phyloP scores from a whole-genome alignment of 352 stramenopile species.

The Pythium dissimile region DNA sequence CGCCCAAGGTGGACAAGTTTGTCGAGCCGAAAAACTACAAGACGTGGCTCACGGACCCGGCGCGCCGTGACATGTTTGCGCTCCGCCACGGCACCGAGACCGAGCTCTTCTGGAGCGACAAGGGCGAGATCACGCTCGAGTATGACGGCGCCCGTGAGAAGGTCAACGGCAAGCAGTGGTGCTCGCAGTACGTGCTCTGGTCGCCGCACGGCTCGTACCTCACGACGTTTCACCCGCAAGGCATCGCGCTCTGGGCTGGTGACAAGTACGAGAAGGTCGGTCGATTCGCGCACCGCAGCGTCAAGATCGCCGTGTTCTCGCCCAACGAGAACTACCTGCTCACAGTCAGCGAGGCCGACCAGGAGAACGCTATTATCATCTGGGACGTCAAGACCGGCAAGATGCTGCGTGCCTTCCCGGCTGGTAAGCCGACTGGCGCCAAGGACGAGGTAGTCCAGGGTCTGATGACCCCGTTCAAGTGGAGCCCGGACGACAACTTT shows the following conservation, averaged over 20 bases:
- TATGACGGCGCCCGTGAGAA: conserved; percentile 97
- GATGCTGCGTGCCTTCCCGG: conserved; percentile 81
- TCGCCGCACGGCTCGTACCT: conserved; percentile 96
- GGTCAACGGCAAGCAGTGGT: conserved; percentile 95
- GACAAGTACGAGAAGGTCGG: conserved; percentile 96
- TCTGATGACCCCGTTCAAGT: conserved; percentile 92
- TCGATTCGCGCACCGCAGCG: conserved; percentile 94
- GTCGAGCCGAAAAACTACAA: conserved; percentile 91
- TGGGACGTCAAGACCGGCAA: conserved; percentile 93
- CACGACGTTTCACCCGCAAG: conserved; percentile 96
- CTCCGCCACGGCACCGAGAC: conserved; percentile 95
- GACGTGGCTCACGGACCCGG: conserved; percentile 91
- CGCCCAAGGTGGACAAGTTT: conserved; percentile 84
- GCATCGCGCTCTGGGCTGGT: conserved; percentile 97
- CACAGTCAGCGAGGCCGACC: conserved; percentile 93
- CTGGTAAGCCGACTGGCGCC: conserved; percentile 69
- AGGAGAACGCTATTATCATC: conserved; percentile 95
- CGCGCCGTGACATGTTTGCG: conserved; percentile 93
- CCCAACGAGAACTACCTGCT: conserved; percentile 97
- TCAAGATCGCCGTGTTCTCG: conserved; percentile 94
- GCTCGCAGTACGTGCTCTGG: conserved; percentile 98
- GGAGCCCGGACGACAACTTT: conserved; percentile 95
- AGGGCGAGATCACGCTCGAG: conserved; percentile 85
- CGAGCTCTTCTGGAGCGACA: conserved; percentile 95
- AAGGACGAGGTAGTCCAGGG: conserved; percentile 77